Evolutionary conservation across 345 rosid species (phyloP).

Genomic region (Salix caprea): DNA sequence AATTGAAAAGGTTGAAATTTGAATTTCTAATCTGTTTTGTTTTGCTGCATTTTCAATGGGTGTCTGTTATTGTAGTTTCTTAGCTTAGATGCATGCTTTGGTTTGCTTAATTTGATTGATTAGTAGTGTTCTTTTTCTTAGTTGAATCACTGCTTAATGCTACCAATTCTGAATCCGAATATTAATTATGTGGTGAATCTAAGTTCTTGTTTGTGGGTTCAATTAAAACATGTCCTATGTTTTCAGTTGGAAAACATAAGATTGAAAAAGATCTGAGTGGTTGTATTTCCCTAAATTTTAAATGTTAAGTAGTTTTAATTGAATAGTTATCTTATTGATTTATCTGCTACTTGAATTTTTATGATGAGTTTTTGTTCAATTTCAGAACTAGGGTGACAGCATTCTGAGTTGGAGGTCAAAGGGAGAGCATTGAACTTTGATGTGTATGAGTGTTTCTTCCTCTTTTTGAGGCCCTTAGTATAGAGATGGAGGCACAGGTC

Average conservation of each 20-base stretch:
- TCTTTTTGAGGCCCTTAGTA: constrained; percentile 32
- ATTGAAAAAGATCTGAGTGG: not conserved
- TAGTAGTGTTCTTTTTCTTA: not conserved
- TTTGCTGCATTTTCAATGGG: constrained; percentile 12
- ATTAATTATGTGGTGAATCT: not conserved
- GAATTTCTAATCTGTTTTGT: not conserved
- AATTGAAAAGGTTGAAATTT: not conserved
- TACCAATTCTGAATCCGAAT: not conserved
- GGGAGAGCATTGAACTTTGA: not conserved
- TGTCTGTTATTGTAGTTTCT: not conserved
- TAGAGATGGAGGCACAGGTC: constrained; percentile 38
- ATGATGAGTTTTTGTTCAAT: not conserved
- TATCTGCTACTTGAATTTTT: not conserved
- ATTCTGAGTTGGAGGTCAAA: constrained; percentile 9
- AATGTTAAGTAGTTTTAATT: not conserved
- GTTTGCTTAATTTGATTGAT: constrained; percentile 10
- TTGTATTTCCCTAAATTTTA: not conserved
- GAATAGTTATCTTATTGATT: not conserved
- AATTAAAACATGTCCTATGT: not conserved
- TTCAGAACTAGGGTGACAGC: not conserved
- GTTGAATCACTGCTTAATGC: not conserved
- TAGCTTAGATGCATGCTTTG: constrained; percentile 7
- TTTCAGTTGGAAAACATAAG: not conserved
- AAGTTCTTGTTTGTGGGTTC: not conserved
- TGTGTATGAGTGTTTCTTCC: constrained; percentile 22